Evolutionary conservation across 306 rosid species (phyloP), one percentile per base, ranked within the genome.

Genomic region (Calophaca sinica): DNA sequence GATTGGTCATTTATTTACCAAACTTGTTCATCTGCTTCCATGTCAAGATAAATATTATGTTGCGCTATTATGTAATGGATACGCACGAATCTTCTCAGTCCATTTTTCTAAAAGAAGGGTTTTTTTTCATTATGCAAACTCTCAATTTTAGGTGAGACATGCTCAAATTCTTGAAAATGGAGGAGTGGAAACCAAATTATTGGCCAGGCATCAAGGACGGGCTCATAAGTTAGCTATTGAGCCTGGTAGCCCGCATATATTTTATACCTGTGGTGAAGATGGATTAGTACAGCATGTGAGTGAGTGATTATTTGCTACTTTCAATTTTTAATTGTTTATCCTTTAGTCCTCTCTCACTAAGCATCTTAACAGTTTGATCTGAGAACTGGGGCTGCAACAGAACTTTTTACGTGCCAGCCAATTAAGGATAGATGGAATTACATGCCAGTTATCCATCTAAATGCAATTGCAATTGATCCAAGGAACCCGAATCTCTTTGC

Each of bases 221-320:
- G 97, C 91, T 74, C 99, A 94, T 87, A 94, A 92, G 84, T 77
- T 94, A 86, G 97, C 99, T 51, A 84, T 94, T 67, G 99, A 92
- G 67, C 97, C 99, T 38, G 97, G 99, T 72, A 94, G 99, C 84
- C 89, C 97, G 51, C 88, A 94, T 83, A 88, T 88, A 46, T 92
- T 94, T 73, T 94, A 85, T 68, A 87, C 93, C 28, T 94, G 99
- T 6, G 99, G 97, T 79, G 99, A 94, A 86, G 99, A 94, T 89
- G 99, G 97, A 73, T 39, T 86, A 52, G 97, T 94, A 52, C 96
- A 92, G 54, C 97, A 90, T 84, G 99, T 94, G 76, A 89, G 99
- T 86, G 62, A n/a, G 38, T 80, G 63, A 48, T 33, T 78, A 60
- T 59, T 74, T 64, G 10, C 73, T 51, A 5, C 61, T 55, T 75